A percentile compares a stretch with the other conserved stretches of the same genome.
phyloP scores from a whole-genome alignment of 2,329 filamentous ascomycete genomes.

The Cercospora sp. region DNA sequence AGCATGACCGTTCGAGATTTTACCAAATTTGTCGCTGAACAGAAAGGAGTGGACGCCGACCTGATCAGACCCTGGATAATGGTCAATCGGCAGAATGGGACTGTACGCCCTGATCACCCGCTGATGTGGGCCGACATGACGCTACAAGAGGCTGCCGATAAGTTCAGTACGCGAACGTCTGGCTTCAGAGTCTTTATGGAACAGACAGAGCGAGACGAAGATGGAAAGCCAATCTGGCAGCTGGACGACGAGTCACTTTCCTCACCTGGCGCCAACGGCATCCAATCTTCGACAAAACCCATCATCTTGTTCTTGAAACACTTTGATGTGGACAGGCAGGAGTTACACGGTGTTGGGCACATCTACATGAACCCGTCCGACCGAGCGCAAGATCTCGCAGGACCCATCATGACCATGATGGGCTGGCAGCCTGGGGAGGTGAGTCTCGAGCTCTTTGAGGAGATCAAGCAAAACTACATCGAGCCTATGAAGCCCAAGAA shows the following conservation, averaged over 20 bases:
- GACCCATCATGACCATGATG: constrained; percentile 78
- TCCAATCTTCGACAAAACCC: constrained; percentile 45
- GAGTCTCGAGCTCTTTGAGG: constrained; percentile 78
- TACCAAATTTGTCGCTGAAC: constrained; percentile 66
- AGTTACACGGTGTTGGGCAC: constrained; percentile 73
- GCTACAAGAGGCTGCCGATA: constrained; percentile 63
- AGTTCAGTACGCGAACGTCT: constrained; percentile 67
- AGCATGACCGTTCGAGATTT: constrained; percentile 77
- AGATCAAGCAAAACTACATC: constrained; percentile 98
- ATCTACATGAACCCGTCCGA: constrained; percentile 85
- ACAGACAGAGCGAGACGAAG: constrained; percentile 65
- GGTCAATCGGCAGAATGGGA: constrained; percentile 98
- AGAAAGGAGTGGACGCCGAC: constrained; percentile 66
- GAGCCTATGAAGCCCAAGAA: constrained; percentile 85
- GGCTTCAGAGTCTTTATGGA: constrained; percentile 85
- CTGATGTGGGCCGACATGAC: constrained; percentile 74
- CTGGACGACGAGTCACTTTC: constrained; percentile 57
- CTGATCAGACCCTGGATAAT: constrained; percentile 88
- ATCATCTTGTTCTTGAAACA: constrained; percentile 91
- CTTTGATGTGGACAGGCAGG: constrained; percentile 78
- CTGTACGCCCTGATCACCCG: constrained; percentile 83
- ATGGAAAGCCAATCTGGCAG: constrained; percentile 73
- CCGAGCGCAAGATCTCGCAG: constrained; percentile 80
- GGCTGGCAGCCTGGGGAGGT: constrained; percentile 70
- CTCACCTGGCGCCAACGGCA: constrained; percentile 45